phyloP scores from a whole-genome alignment of 2,329 filamentous ascomycete species.

The Fusarium xyrophilum region DNA sequence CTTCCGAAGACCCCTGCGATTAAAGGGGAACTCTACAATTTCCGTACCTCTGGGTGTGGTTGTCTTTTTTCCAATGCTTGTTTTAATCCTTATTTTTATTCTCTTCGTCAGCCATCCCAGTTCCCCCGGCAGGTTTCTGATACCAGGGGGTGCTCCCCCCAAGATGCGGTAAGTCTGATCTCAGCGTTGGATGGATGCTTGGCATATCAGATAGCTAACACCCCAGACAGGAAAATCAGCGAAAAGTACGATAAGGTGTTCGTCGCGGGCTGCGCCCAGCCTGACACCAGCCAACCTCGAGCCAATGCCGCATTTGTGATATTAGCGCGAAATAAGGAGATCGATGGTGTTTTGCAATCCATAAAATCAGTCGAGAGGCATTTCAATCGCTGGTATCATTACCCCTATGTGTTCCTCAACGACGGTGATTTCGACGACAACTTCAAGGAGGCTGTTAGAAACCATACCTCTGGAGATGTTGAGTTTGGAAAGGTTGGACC shows the following conservation, averaged over 20 bases:
- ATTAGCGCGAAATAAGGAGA: constrained; percentile 91
- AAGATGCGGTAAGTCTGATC: constrained; percentile 75
- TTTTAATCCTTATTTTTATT: constrained; percentile 88
- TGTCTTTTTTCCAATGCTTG: constrained; percentile 88
- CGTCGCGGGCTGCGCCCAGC: constrained; percentile 84
- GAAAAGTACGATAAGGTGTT: constrained; percentile 98
- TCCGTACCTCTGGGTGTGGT: constrained; percentile 93
- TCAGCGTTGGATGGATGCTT: background rate
- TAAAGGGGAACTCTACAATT: constrained; percentile 90
- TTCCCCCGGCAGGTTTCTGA: constrained; percentile 80
- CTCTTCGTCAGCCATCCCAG: constrained; percentile 89
- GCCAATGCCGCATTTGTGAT: constrained; percentile 97
- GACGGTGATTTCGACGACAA: constrained; percentile 95
- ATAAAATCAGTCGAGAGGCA: constrained; percentile 98
- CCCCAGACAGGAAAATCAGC: constrained; percentile 80
- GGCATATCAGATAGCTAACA: constrained; percentile 25
- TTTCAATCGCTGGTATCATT: constrained; percentile 99
- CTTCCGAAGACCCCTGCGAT: constrained; percentile 82
- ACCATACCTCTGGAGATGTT: constrained; percentile 85
- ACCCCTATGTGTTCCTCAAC: constrained; percentile 98
- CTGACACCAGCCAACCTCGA: constrained; percentile 77
- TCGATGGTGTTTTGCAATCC: constrained; percentile 94
- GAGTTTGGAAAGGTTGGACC: constrained; percentile 94
- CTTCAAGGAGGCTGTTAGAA: constrained; percentile 86
- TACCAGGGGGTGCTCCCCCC: constrained; percentile 87